Base-by-base conservation (phyloP, 805 yeast genomes). In the Nakazawaea wyomingensis region DNA sequence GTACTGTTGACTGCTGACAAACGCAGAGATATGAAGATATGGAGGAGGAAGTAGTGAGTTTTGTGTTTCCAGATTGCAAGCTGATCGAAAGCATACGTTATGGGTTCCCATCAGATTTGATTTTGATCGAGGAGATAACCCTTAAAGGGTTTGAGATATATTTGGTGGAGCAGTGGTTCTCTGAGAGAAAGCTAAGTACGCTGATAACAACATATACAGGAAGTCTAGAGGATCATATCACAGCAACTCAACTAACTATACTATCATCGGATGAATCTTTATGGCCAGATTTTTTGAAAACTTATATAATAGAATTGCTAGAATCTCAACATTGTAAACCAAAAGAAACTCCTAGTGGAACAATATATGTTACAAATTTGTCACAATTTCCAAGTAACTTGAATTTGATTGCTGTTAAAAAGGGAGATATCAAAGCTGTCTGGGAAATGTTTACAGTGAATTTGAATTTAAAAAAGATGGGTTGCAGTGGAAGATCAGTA, bases 161-260 rank as follows among this genome's bases (percentile, higher is more conserved):
- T 59, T 69, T 93, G 30, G 96, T 91, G 9, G 98, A 93, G 59
- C 97, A 91, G 60, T 93, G 99, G 99, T 82, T 85, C 3, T 72
- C 83, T 27, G 81, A 80, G 46, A 68, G 98, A 35, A 69, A 74
- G 33, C 65, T 78, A 10, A 80, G 85, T 20, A 71, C 83, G 1
- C 71, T 85, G 4, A 81, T 91, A 14, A 78, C 93, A 1, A 78
- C 91, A 0, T 93, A 76, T 60, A 91, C 98, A 0, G 99, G 99
- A 3, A 85, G 88, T 55, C 56, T 76, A 4, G 68, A 69, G n/a
- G 85, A 88, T 51, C 62, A 64, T 22, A 73, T 88, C 0, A 60
- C 68, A 16, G 95, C 82, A 2, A 57, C 66, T 28, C 76, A 74
- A 28, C 71, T 81, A 45, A 72, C 85, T 14, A 66, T 74, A 1